Percentiles rank a stretch among this genome's conserved stretches.
phyloP scores from a whole-genome alignment of 2,329 filamentous ascomycete species.

The Curvularia sp. region DNA sequence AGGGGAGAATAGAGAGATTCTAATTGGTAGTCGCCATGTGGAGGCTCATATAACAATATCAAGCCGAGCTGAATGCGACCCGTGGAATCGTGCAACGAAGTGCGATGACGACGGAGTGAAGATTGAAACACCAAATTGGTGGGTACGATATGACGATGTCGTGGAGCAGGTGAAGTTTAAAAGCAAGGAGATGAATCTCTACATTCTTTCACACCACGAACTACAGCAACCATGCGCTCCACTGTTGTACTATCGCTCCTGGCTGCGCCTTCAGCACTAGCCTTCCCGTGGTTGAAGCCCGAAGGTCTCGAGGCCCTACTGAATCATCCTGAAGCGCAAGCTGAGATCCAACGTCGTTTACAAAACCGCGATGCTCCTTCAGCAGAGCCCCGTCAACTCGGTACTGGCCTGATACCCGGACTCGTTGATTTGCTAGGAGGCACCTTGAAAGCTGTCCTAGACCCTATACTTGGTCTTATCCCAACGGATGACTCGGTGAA shows the following conservation, averaged over 20 bases:
- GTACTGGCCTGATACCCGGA: not conserved
- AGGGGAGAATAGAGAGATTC: not conserved
- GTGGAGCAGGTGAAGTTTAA: not conserved
- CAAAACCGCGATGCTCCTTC: slow-evolving; percentile 10
- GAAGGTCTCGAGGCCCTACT: slow-evolving; percentile 26
- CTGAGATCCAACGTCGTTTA: slow-evolving; percentile 18
- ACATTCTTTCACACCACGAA: not conserved
- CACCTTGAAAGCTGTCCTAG: slow-evolving; percentile 20
- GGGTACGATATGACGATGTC: too few relatives aligned
- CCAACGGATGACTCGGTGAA: slow-evolving; percentile 24
- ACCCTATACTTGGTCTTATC: slow-evolving; percentile 23
- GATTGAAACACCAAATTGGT: not conserved
- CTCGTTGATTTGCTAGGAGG: not conserved
- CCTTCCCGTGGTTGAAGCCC: slow-evolving; percentile 27
- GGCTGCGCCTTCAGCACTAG: slow-evolving; percentile 14
- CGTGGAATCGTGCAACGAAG: not conserved
- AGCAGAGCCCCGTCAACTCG: slow-evolving; percentile 10
- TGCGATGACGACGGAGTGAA: not conserved
- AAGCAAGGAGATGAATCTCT: not conserved
- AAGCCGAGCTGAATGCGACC: not conserved
- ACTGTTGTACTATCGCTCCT: slow-evolving; percentile 12
- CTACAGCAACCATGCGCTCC: slow-evolving; percentile 17
- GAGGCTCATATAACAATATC: not conserved
- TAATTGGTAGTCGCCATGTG: not conserved
- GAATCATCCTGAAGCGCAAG: slow-evolving; percentile 24